Evolutionary conservation across 306 rosid species (phyloP), one percentile per base, ranked within the genome.

Genomic region (Ochetophila trinervis): DNA sequence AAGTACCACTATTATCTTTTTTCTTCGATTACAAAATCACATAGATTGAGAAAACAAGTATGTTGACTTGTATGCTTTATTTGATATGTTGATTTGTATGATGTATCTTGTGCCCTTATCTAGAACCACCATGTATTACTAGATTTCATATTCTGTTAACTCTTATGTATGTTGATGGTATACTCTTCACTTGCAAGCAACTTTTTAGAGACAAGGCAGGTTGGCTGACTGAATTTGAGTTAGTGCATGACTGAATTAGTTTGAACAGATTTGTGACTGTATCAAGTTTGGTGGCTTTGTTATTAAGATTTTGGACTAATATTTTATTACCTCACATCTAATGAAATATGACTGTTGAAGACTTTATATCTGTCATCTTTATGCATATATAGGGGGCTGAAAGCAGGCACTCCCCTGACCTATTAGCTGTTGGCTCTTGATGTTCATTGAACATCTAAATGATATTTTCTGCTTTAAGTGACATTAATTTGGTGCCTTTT

Each of bases 271-370:
- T 22, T 5, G 45, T 19, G 22, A 14, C 55, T 35, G 37, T 23
- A 15, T 62, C 48, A 20, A 60, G 49, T 60, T 61, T 3, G 11
- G n/a, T 42, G 9, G 64, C 54, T 22, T 62, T 62, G 66, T 21
- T 42, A 62, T 24, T 47, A 20, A 21, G 23, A 51, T 34, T 19
- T 19, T 14, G 12, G 27, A 27, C 16, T 23, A 14, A 51, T 32
- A 13, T 65, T 42, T 49, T 51, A 24, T 17, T 22, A 11, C 48
- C 22, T n/a, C 44, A 18, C 9, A 49, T 5, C 2, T 32, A 48
- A 40, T 8, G 23, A 24, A 4, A 4, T 7, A 16, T 50, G 10
- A 6, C 54, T 16, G 1, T 7, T 7, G 11, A 40, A 2, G 45
- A 12, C 8, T 8, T 9, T 40, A 8, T 8, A 8, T 12, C 12